Evolutionary conservation across 495 filamentous ascomycete species (phyloP).

Genomic region (Thermochaetoides thermophila): DNA sequence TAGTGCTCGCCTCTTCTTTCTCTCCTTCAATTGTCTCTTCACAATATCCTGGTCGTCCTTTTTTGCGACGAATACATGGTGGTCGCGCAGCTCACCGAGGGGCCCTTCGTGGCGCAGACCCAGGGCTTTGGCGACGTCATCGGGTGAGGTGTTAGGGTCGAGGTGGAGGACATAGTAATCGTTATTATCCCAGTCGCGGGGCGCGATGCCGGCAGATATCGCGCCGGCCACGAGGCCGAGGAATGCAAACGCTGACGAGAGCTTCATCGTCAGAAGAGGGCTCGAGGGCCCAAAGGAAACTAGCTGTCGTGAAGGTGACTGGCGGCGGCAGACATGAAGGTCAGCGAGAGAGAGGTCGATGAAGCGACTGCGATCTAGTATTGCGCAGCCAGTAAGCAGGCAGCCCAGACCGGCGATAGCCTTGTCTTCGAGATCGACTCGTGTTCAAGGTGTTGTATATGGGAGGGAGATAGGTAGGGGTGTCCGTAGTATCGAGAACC

Average conservation of each 20-base stretch:
- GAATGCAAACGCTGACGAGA: conserved; percentile 18
- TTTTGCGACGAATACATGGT: conserved; percentile 69
- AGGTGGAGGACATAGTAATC: conserved; percentile 90
- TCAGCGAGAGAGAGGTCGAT: background rate
- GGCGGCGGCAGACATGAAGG: background rate
- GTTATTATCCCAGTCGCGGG: conserved; percentile 47
- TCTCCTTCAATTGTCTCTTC: conserved; percentile 39
- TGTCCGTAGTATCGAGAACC: no score
- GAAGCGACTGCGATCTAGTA: no score
- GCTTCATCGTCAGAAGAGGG: conserved; percentile 25
- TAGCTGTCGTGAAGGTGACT: conserved; percentile 4
- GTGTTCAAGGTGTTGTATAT: no score
- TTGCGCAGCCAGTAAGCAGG: no score
- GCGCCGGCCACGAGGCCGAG: conserved; percentile 28
- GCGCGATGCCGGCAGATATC: conserved; percentile 22
- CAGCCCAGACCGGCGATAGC: no score
- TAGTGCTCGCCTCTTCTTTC: conserved; percentile 43
- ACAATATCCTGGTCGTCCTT: conserved; percentile 50
- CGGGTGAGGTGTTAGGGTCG: conserved; percentile 45
- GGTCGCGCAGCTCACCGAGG: conserved; percentile 64
- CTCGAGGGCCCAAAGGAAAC: conserved; percentile 6
- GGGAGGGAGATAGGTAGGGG: no score
- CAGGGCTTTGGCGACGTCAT: conserved; percentile 55
- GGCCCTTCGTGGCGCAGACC: conserved; percentile 72
- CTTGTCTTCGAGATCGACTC: no score